phyloP scores from a whole-genome alignment of 495 filamentous ascomycete species.

The Acidiella bohemica region DNA sequence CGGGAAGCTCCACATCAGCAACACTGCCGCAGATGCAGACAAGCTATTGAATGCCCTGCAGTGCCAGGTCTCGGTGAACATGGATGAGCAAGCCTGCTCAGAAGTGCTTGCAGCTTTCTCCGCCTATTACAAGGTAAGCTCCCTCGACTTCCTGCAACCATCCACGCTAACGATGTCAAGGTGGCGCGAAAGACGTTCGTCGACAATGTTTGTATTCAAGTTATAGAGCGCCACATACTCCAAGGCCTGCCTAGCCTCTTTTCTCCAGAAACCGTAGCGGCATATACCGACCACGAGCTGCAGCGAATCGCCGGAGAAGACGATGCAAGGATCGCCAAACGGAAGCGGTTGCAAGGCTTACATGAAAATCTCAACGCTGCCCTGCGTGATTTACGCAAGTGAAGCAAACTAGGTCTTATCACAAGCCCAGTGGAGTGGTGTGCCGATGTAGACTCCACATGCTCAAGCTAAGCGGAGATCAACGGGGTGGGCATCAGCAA shows the following conservation, averaged over 20 bases:
- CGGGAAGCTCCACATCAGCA: constrained; percentile 1
- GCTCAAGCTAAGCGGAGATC: too few relatives aligned
- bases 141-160: neutral
- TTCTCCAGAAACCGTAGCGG: constrained; percentile 8
- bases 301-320: constrained; percentile 9
- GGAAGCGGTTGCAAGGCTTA: too few relatives aligned
- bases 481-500: too few relatives aligned
- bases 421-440: too few relatives aligned
- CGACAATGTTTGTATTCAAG: constrained; percentile 15
- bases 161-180: constrained; percentile 2
- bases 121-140: constrained; percentile 20
- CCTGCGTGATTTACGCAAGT: too few relatives aligned
- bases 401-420: too few relatives aligned
- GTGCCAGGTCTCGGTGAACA: constrained; percentile 1
- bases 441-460: too few relatives aligned
- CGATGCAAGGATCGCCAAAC: neutral
- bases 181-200: constrained; percentile 16
- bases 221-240: constrained; percentile 13
- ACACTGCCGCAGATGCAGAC: neutral
- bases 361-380: too few relatives aligned
- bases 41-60: constrained; percentile 5
- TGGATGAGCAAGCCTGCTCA: constrained; percentile 12
- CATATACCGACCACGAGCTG: constrained; percentile 3
- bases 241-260: constrained; percentile 2
- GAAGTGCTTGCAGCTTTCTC: constrained; percentile 1